Base-by-base conservation (phyloP, 2,329 filamentous ascomycete species). In the Trichoderma brevicompactum region DNA sequence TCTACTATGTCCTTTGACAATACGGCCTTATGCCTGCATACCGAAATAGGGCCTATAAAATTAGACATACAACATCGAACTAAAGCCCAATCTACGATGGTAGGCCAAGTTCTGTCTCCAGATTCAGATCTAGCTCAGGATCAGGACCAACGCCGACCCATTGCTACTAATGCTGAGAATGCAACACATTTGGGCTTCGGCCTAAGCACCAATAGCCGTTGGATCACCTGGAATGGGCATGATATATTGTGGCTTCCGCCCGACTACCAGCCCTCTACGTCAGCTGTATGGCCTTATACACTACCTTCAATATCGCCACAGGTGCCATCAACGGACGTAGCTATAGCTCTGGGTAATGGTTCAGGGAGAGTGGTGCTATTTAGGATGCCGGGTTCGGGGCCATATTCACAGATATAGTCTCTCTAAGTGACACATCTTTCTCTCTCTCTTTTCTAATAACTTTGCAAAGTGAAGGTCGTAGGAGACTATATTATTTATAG, bases 181-280 rank as follows among this genome's bases (percentile, higher is more conserved):
- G 48, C 23, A 34, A 50, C 2, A 6, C 15, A n/a, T 50, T 10
- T n/a, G 32, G 28, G 48, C 2, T 50, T 10, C 3, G 28, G 48
- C 15, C 12, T 50, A 10, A 50, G 48, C 28, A 50, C 1, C 7
- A 23, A 50, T 34, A 50, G n/a, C 15, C 5, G 10, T 17, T 50
- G 23, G 48, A 50, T 50, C 17, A n/a, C 48, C 15, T 50, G 23
- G 48, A 50, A 50, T 34, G 28, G 8, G 15, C 28, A 50, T 10
- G 34, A 50, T 17, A 50, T 50, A 36, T 7, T 50, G 48, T 50
- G 48, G 48, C 48, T 50, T 50, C 48, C 48, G 48, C 23, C 46
- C 2, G 44, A 48, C 23, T 48, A 48, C 44, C 44, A 48, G 19
- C 44, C 44, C 10, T 48, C 6, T 1, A 19, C n/a, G n/a, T 19